phyloP scores from a whole-genome alignment of 129 eudicot species.

The Escallonia herrerae region DNA sequence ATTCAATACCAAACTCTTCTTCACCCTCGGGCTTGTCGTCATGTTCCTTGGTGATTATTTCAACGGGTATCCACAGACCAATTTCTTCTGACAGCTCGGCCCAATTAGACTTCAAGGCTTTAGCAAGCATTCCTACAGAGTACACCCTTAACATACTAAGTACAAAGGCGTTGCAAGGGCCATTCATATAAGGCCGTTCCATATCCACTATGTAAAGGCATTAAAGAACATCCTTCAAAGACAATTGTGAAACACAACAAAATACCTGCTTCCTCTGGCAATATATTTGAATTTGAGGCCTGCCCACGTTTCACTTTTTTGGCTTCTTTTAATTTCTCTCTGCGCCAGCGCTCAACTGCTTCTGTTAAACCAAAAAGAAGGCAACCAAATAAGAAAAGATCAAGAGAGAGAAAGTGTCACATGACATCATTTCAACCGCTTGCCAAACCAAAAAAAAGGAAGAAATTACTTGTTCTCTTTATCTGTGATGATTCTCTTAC shows the following conservation, averaged over 20 bases:
- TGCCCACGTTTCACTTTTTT: conserved; percentile 31
- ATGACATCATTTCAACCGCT: too few relatives aligned
- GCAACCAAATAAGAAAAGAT: background rate
- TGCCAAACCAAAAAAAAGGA: too few relatives aligned
- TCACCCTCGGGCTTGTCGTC: conserved; percentile 85
- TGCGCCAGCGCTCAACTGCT: conserved; percentile 73
- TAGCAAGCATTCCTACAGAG: conserved; percentile 47
- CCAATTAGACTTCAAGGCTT: conserved; percentile 65
- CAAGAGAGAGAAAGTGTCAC: too few relatives aligned
- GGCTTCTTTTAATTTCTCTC: conserved; percentile 56
- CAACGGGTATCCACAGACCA: conserved; percentile 82
- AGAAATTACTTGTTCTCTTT: too few relatives aligned
- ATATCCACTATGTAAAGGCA: background rate
- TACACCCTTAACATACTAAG: background rate
- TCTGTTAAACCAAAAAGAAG: conserved; percentile 33
- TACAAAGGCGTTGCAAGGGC: conserved; percentile 6
- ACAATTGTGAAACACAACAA: conserved; percentile 7
- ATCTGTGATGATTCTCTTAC: too few relatives aligned
- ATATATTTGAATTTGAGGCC: conserved; percentile 36
- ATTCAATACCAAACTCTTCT: conserved; percentile 65
- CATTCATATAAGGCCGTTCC: background rate
- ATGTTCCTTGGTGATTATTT: conserved; percentile 54
- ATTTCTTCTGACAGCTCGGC: conserved; percentile 49
- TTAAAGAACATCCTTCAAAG: background rate
- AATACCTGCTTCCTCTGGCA: conserved; percentile 72